phyloP scores from a whole-genome alignment of 345 rosid species.

The Syzygium aromaticum region DNA sequence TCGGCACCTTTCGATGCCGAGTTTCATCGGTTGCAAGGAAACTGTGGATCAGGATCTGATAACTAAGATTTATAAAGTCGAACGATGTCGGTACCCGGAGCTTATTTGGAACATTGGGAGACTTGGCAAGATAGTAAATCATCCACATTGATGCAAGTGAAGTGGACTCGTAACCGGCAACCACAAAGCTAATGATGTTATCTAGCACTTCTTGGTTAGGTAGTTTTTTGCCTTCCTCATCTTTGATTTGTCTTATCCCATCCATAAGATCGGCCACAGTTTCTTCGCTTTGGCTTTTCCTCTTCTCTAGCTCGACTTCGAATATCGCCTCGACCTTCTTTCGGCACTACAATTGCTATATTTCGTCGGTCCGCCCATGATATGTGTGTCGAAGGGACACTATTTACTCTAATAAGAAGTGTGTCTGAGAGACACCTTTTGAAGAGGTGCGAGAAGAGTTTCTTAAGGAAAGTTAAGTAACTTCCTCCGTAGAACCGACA shows the following conservation, averaged over 20 bases:
- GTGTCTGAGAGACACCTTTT: too few species aligned
- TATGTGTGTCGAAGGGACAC: too few species aligned
- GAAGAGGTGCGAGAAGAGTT: too few species aligned
- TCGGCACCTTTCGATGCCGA: too few species aligned
- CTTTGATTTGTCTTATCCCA: slow-evolving; percentile 23
- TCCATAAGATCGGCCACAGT: slow-evolving; percentile 25
- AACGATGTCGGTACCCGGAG: not conserved
- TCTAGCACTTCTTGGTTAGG: slow-evolving; percentile 30
- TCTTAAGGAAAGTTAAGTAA: too few species aligned
- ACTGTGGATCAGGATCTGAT: not conserved
- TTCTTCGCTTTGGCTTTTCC: slow-evolving; percentile 5
- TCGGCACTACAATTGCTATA: too few species aligned
- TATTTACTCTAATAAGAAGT: too few species aligned
- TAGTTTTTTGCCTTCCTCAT: slow-evolving; percentile 18
- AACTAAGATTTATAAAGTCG: not conserved
- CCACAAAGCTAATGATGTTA: slow-evolving; percentile 21
- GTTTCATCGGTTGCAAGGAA: not conserved
- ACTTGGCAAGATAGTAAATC: not conserved
- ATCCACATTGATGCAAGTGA: not conserved
- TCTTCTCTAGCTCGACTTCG: slow-evolving; percentile 14
- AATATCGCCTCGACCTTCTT: slow-evolving; percentile 15
- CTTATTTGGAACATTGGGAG: not conserved
- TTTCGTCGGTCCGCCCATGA: too few species aligned
- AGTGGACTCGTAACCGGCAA: slow-evolving; percentile 23
- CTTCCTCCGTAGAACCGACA: too few species aligned